These are phyloP conservation scores for Lolium perenne DNA, from an alignment of 176 grass and related monocot genomes.

Conservation along the genomic window DNA sequence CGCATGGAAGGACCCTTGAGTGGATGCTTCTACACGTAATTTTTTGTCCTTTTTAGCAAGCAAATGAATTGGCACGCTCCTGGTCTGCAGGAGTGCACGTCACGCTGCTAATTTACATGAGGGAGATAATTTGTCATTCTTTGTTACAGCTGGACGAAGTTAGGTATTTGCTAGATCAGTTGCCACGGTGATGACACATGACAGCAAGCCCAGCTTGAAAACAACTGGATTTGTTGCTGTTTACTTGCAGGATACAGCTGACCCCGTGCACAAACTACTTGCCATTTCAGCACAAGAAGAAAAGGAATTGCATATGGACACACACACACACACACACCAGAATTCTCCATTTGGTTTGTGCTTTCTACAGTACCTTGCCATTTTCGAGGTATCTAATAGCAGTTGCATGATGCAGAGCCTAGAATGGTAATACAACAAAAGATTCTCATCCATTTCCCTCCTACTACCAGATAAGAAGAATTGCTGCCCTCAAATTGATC, in stretches of 20 bases:
- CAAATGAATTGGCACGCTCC: background rate
- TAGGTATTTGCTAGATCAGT: background rate
- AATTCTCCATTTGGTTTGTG: background rate
- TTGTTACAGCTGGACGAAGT: background rate
- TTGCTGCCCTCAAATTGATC: slow-evolving; percentile 7
- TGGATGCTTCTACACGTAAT: background rate
- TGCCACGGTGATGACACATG: background rate
- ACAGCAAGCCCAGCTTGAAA: background rate
- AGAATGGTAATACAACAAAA: slow-evolving; percentile 12
- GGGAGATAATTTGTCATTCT: background rate
- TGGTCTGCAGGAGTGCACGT: background rate
- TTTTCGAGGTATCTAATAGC: slow-evolving; percentile 3
- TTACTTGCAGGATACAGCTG: slow-evolving; percentile 28
- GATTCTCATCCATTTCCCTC: slow-evolving; percentile 16
- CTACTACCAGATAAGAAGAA: slow-evolving; percentile 9
- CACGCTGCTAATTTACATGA: background rate
- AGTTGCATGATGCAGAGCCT: background rate
- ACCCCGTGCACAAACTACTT: background rate
- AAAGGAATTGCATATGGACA: background rate
- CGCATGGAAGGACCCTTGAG: background rate
- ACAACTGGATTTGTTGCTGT: background rate
- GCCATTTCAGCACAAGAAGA: background rate
- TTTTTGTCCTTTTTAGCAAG: background rate
- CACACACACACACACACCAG: background rate
- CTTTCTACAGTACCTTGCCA: slow-evolving; percentile 33